phyloP scores from a whole-genome alignment of 352 stramenopile genomes.

The Phytophthora macrochlamydospora region DNA sequence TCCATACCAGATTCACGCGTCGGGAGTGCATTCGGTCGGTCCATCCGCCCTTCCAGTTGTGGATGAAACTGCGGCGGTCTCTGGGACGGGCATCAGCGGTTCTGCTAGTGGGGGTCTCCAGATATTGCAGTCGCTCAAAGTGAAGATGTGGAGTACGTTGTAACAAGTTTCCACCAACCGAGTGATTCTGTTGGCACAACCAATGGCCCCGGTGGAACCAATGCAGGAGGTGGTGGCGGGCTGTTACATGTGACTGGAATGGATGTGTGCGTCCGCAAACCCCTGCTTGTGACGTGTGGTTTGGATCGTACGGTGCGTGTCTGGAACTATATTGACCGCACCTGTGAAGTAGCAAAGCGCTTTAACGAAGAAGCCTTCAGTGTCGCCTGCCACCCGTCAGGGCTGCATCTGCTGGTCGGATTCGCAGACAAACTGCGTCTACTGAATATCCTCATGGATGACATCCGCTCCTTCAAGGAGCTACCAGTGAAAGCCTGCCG shows the following conservation, averaged over 20 bases:
- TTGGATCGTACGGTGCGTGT: constrained; percentile 90
- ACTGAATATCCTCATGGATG: constrained; percentile 93
- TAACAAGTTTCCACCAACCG: constrained; percentile 75
- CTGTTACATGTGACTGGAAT: constrained; percentile 82
- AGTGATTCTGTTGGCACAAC: constrained; percentile 36
- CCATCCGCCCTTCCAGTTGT: constrained; percentile 10
- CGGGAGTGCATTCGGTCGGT: constrained; percentile 14
- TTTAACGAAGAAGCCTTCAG: constrained; percentile 92
- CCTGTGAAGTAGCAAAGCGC: constrained; percentile 84
- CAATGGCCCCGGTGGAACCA: constrained; percentile 16
- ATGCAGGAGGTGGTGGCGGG: constrained; percentile 25
- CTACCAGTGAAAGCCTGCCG: constrained; percentile 83
- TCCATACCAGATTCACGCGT: constrained; percentile 63
- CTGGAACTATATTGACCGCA: constrained; percentile 94
- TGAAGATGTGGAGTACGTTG: constrained; percentile 75
- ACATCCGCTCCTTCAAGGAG: constrained; percentile 87
- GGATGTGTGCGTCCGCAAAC: constrained; percentile 93
- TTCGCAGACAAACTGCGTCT: constrained; percentile 92
- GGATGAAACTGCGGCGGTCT: constrained; percentile 24
- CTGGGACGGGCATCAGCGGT: constrained; percentile 4
- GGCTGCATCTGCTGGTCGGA: constrained; percentile 88
- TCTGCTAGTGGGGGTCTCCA: neutral
- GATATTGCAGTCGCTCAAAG: constrained; percentile 35
- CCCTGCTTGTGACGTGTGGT: constrained; percentile 89
- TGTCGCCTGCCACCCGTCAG: constrained; percentile 90